A percentile compares a stretch with the other conserved stretches of the same genome.
Evolutionary conservation across 2,329 filamentous ascomycete genomes (phyloP).

Genomic region (Lojkania enalia): DNA sequence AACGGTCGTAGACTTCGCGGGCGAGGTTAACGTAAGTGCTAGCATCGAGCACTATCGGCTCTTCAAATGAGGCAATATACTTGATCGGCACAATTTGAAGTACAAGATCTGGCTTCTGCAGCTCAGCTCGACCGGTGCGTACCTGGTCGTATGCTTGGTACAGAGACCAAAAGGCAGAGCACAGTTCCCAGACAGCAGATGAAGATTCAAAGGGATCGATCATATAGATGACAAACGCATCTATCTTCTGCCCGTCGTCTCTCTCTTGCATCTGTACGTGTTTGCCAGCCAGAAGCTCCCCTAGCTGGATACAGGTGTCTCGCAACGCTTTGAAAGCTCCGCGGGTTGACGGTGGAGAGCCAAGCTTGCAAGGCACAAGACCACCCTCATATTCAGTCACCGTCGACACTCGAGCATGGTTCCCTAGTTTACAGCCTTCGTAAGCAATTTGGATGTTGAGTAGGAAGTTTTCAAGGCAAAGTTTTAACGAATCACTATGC

Average conservation of each 20-base stretch:
- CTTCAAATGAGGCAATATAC: conserved; percentile 65
- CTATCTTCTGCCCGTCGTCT: conserved; percentile 54
- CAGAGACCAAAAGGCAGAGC: conserved; percentile 72
- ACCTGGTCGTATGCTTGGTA: conserved; percentile 65
- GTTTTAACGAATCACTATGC: conserved; percentile 63
- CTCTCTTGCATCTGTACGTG: conserved; percentile 41
- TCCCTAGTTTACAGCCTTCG: conserved; percentile 73
- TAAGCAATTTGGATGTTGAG: conserved; percentile 70
- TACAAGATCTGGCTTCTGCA: conserved; percentile 62
- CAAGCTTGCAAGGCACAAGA: conserved; percentile 35
- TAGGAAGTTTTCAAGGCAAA: conserved; percentile 66
- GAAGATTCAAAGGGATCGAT: conserved; percentile 69
- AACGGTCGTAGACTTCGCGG: conserved; percentile 78
- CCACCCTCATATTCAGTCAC: conserved; percentile 43
- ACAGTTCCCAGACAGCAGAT: conserved; percentile 66
- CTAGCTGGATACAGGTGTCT: conserved; percentile 45
- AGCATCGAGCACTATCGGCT: conserved; percentile 65
- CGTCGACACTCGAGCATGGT: conserved; percentile 54
- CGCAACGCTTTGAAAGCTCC: conserved; percentile 34
- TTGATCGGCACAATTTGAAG: conserved; percentile 74
- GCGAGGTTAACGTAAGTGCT: conserved; percentile 65
- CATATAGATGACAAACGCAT: conserved; percentile 71
- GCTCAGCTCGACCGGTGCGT: conserved; percentile 47
- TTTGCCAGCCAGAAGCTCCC: conserved; percentile 44
- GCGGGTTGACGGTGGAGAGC: conserved; percentile 20